phyloP scores from a whole-genome alignment of 2,329 filamentous ascomycete genomes.

The Penicillium sp. region DNA sequence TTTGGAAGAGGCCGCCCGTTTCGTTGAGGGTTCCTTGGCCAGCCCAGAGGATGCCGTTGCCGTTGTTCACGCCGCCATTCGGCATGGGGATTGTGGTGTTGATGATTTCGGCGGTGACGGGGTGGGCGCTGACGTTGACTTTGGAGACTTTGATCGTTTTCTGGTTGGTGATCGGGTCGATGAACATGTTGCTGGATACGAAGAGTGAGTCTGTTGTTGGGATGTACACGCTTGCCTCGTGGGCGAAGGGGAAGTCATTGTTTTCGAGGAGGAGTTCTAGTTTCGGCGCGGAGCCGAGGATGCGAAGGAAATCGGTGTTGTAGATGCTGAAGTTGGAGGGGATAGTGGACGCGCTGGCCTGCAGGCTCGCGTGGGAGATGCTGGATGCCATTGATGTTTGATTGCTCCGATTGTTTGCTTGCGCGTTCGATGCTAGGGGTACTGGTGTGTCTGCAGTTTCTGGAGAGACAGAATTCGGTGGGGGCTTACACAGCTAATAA shows the following conservation, averaged over 20 bases:
- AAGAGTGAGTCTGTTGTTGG: constrained; percentile 38
- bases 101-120: constrained; percentile 38
- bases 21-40: constrained; percentile 40
- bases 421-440: background rate
- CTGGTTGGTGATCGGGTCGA: constrained; percentile 20
- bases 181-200: constrained; percentile 44
- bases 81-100: constrained; percentile 45
- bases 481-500: background rate
- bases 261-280: constrained; percentile 45
- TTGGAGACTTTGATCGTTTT: constrained; percentile 25
- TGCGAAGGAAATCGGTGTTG: constrained; percentile 26
- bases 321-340: constrained; percentile 29
- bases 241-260: constrained; percentile 50
- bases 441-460: background rate
- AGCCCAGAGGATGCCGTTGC: constrained; percentile 47
- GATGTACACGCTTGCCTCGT: constrained; percentile 51
- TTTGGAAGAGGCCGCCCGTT: constrained; percentile 26
- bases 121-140: constrained; percentile 14
- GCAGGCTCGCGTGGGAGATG: background rate
- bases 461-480: background rate
- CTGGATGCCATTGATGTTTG: constrained; percentile 1
- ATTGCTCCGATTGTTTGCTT: background rate
- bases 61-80: constrained; percentile 54
- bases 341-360: constrained; percentile 8
- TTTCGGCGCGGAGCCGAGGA: constrained; percentile 41